Evolutionary conservation across 2,329 filamentous ascomycete species (phyloP).

Genomic region (Pestalotiopsis sp.): DNA sequence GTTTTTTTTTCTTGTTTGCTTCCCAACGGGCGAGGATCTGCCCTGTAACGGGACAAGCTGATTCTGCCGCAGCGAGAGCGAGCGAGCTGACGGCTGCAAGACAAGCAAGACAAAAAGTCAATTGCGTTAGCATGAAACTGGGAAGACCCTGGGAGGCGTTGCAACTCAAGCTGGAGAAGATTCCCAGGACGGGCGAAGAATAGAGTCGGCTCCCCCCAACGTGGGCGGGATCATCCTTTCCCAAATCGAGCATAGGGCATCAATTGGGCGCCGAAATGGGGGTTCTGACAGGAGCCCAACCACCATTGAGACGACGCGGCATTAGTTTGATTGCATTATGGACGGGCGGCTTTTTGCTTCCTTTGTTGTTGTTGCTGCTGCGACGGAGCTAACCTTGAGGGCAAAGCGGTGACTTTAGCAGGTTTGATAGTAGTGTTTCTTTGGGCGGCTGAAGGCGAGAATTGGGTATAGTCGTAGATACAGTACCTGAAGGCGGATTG

Average conservation of each 20-base stretch:
- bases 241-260: slow-evolving; percentile 10
- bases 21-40: slow-evolving; percentile 10
- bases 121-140: slow-evolving; percentile 11
- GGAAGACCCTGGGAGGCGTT: slow-evolving; percentile 10
- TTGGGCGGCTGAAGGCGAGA: slow-evolving; percentile 25
- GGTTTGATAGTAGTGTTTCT: slow-evolving; percentile 14
- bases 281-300: slow-evolving; percentile 8
- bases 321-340: neutral
- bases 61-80: neutral
- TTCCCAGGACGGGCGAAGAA: neutral
- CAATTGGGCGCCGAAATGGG: slow-evolving; percentile 9
- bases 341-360: neutral
- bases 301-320: slow-evolving; percentile 5
- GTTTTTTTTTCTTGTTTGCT: neutral
- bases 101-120: slow-evolving; percentile 1
- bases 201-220: neutral
- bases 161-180: slow-evolving; percentile 9
- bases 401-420: slow-evolving; percentile 28
- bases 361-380: slow-evolving; percentile 7
- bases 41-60: slow-evolving; percentile 5
- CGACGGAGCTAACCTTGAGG: slow-evolving; percentile 25
- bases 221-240: slow-evolving; percentile 9
- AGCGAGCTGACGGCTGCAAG: neutral
- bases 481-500: too few species aligned
- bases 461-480: too few species aligned